phyloP scores from a whole-genome alignment of 352 stramenopile genomes.

The Phytophthora rubi region DNA sequence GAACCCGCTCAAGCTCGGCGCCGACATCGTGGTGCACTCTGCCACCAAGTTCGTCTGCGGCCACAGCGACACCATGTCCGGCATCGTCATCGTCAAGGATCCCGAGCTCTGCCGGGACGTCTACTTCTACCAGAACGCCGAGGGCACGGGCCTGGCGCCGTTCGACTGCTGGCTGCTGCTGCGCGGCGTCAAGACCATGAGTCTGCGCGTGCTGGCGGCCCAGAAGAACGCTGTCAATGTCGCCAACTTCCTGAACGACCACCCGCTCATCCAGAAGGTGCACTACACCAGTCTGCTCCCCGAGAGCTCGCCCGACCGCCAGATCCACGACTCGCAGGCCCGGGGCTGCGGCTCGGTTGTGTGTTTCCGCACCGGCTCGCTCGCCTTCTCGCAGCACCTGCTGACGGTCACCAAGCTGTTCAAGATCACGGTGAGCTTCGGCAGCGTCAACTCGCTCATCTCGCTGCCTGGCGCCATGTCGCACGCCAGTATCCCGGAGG shows the following conservation, averaged over 20 bases:
- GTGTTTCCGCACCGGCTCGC: conserved; percentile 88
- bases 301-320: conserved; percentile 60
- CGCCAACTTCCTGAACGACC: conserved; percentile 88
- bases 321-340: conserved; percentile 89
- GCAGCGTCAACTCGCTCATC: conserved; percentile 93
- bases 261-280: conserved; percentile 85
- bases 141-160: conserved; percentile 88
- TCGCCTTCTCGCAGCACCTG: conserved; percentile 90
- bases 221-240: conserved; percentile 92
- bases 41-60: conserved; percentile 98
- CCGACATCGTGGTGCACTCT: conserved; percentile 97
- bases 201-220: conserved; percentile 77
- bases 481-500: conserved; percentile 93
- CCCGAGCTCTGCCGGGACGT: conserved; percentile 79
- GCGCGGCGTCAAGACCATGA: conserved; percentile 92
- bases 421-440: conserved; percentile 95
- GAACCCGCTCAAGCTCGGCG: conserved; percentile 93
- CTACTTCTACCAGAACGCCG: conserved; percentile 93
- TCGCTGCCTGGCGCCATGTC: conserved; percentile 95
- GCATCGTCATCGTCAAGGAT: conserved; percentile 91
- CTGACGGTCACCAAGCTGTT: conserved; percentile 94
- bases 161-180: conserved; percentile 92
- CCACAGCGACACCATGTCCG: conserved; percentile 97
- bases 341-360: conserved; percentile 89
- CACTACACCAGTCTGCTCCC: conserved; percentile 93